Percentiles rank a stretch among this genome's conserved stretches.
Evolutionary conservation across 2,329 filamentous ascomycete species (phyloP).

Genomic region (Rhinocladiella mackenziei): DNA sequence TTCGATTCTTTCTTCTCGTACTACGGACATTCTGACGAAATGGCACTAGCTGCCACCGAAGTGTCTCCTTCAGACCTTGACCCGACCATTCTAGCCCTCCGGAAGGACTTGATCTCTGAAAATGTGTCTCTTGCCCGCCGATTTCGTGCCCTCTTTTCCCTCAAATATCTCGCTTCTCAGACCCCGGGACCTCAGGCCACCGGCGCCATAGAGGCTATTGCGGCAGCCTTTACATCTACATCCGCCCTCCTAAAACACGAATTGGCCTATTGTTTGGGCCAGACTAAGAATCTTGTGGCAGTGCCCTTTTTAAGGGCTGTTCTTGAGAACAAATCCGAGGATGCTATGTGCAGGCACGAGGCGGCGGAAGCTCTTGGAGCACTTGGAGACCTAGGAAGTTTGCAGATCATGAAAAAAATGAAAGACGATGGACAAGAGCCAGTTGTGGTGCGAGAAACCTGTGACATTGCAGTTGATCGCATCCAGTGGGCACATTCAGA

Average conservation of each 20-base stretch:
- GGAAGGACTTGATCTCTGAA: constrained; percentile 76
- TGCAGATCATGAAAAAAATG: constrained; percentile 68
- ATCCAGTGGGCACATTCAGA: constrained; percentile 89
- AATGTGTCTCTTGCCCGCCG: constrained; percentile 76
- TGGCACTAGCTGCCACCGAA: constrained; percentile 17
- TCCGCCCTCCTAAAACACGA: constrained; percentile 95
- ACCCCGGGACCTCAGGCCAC: constrained; percentile 55
- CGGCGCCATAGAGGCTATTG: constrained; percentile 73
- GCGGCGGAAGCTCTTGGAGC: constrained; percentile 92
- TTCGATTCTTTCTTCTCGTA: no score
- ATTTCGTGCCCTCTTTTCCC: constrained; percentile 94
- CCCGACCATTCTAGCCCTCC: constrained; percentile 45
- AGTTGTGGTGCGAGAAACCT: constrained; percentile 85
- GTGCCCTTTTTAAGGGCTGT: constrained; percentile 69
- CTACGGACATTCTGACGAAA: no score
- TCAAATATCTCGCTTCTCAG: constrained; percentile 84
- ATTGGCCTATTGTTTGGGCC: constrained; percentile 92
- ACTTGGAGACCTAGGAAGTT: constrained; percentile 67
- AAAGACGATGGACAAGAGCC: constrained; percentile 72
- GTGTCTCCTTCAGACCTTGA: constrained; percentile 38
- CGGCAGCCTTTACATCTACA: constrained; percentile 75
- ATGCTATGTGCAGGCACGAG: constrained; percentile 94
- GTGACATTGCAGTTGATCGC: constrained; percentile 90
- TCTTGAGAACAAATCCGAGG: constrained; percentile 73
- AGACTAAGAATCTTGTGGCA: constrained; percentile 74